These are phyloP conservation scores for Vaccinium myrtillus DNA, from an alignment of 148 eudicot genomes.

Conservation along the genomic window DNA sequence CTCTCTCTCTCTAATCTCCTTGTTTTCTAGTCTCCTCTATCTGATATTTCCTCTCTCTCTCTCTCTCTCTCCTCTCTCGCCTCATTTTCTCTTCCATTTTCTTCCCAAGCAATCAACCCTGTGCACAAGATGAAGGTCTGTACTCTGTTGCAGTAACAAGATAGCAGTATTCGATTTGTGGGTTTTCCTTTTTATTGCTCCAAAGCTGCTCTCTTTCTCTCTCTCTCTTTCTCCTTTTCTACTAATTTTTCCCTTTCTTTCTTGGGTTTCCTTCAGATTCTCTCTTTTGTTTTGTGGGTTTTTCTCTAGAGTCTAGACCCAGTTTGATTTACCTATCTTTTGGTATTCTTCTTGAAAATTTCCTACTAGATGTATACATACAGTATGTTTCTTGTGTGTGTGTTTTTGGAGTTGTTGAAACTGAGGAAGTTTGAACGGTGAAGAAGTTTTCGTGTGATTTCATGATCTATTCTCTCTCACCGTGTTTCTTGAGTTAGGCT, in stretches of 20 bases:
- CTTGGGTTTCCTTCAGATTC: slow-evolving; percentile 1
- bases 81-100: slow-evolving; percentile 13
- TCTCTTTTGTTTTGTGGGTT: neutral
- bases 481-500: slow-evolving; percentile 17
- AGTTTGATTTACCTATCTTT: neutral
- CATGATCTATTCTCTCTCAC: slow-evolving; percentile 24
- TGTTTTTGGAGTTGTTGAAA: neutral
- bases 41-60: neutral
- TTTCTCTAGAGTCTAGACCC: neutral
- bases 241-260: neutral
- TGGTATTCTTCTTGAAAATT: neutral
- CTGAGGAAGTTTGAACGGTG: slow-evolving; percentile 8
- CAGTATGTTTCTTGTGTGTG: neutral
- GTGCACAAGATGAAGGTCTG: slow-evolving; percentile 12
- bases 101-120: neutral
- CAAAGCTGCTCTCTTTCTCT: neutral
- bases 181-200: neutral
- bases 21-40: neutral
- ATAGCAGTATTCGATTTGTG: neutral
- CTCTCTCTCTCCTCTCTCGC: neutral
- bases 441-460: slow-evolving; percentile 28
- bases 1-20: slow-evolving; percentile 3
- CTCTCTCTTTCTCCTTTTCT: neutral
- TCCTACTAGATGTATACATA: neutral
- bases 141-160: neutral